Base-by-base conservation (phyloP, 257 asterid species). In the Cinchona pubescens region DNA sequence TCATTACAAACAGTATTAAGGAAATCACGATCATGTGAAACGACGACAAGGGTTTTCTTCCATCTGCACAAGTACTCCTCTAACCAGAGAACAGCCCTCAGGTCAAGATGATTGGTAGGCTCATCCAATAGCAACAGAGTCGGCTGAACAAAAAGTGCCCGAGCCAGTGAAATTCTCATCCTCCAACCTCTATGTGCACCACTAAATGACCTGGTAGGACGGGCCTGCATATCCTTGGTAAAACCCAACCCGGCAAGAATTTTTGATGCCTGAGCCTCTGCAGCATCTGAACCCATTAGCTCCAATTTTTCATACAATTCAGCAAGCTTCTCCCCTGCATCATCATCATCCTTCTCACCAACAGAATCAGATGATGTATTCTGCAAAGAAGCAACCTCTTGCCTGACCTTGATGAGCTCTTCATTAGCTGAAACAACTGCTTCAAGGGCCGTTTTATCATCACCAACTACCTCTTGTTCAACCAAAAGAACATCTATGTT, bases 171-270 rank as follows among this genome's bases (percentile, higher is more conserved):
- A 27, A 82, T 82, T 72, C 85, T 82, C 85, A 82, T 79, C 69
- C 83, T 75, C 83, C 85, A 82, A 32, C 85, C n/a, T n/a, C n/a
- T n/a, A n/a, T n/a, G n/a, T n/a, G n/a, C 85, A 66, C 85, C 85
- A 59, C 83, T 82, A 38, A 82, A 82, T 60, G 83, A 82, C 70
- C 21, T 75, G 16, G 85, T 82, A 11, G 80, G 49, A 19, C 83
- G 78, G 42, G 11, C 71, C 62, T 81, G 85, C 85, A 82, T 82
- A 40, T 69, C 85, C 80, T 82, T 82, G 29, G 83, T 82, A 63
- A 82, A 82, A 56, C 85, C 85, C 69, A 82, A 62, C 12, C 85
- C 85, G 38, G 80, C 80, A 78, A 82, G 83, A 75, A 82, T 82
- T 71, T 82, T 79, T 1, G 80, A 82, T 29, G 85, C 82, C 73